Evolutionary conservation across 2,329 filamentous ascomycete genomes (phyloP).

Genomic region (Torrubiella hemipterigena): DNA sequence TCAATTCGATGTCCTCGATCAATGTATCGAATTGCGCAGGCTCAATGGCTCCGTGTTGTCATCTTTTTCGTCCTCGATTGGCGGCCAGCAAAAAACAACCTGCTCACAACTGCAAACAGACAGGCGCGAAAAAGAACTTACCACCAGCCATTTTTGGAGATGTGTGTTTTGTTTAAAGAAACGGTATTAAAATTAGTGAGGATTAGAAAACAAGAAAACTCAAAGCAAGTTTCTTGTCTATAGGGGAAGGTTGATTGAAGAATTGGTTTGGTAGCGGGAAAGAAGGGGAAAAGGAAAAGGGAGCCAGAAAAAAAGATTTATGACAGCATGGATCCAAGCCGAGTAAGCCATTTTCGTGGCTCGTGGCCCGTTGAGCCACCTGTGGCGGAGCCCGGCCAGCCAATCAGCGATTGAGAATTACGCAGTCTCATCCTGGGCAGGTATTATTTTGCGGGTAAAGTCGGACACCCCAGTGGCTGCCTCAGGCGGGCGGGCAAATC

Average conservation of each 20-base stretch:
- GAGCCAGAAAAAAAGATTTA: slow-evolving; percentile 22
- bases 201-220: slow-evolving; percentile 8
- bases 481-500: background rate
- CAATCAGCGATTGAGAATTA: slow-evolving; percentile 26
- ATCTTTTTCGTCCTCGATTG: slow-evolving; percentile 1
- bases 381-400: slow-evolving; percentile 14
- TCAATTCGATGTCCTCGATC: too few species aligned
- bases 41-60: slow-evolving; percentile 6
- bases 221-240: slow-evolving; percentile 9
- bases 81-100: slow-evolving; percentile 1
- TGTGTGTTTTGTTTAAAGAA: slow-evolving; percentile 9
- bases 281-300: slow-evolving; percentile 10
- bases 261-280: slow-evolving; percentile 9
- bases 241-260: slow-evolving; percentile 4
- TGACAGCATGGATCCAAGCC: slow-evolving; percentile 25
- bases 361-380: slow-evolving; percentile 18
- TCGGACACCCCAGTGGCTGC: slow-evolving; percentile 13
- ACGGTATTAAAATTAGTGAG: slow-evolving; percentile 10
- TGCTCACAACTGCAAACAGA: too few species aligned
- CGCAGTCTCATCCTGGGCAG: slow-evolving; percentile 13
- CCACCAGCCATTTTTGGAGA: slow-evolving; percentile 31
- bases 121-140: slow-evolving; percentile 18
- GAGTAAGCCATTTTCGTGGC: background rate
- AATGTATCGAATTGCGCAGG: too few species aligned
- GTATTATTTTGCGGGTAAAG: slow-evolving; percentile 22